Percentiles rank a stretch among this genome's conserved stretches.
Evolutionary conservation across 257 asterid genomes (phyloP).

Genomic region (Solanum chiquidenum): DNA sequence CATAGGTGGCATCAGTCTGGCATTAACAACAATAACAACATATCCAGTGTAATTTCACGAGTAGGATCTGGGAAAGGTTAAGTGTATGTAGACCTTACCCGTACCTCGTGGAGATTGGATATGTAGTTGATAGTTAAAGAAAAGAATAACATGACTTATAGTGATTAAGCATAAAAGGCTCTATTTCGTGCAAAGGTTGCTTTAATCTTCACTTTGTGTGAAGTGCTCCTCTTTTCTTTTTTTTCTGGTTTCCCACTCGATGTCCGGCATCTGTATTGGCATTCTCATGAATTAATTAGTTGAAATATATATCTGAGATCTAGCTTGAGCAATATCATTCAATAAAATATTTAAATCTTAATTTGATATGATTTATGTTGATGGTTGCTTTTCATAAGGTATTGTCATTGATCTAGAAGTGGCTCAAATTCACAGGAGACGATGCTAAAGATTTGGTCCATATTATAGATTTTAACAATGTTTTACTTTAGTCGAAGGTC

Average conservation of each 20-base stretch:
- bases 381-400: background rate
- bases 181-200: background rate
- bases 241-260: background rate
- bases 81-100: background rate
- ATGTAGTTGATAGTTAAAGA: background rate
- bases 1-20: background rate
- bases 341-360: background rate
- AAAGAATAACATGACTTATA: background rate
- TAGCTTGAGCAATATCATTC: background rate
- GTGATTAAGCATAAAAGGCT: background rate
- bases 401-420: background rate
- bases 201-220: background rate
- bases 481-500: background rate
- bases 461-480: background rate
- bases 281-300: background rate
- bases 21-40: background rate
- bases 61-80: background rate
- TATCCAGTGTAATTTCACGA: background rate
- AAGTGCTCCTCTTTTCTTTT: background rate
- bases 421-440: background rate
- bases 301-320: background rate
- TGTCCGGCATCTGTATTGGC: background rate
- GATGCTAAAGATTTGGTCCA: background rate
- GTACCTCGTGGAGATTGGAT: background rate
- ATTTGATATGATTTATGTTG: background rate